Evolutionary conservation across 495 filamentous ascomycete genomes (phyloP).

Genomic region (Talaromyces stipitatus): DNA sequence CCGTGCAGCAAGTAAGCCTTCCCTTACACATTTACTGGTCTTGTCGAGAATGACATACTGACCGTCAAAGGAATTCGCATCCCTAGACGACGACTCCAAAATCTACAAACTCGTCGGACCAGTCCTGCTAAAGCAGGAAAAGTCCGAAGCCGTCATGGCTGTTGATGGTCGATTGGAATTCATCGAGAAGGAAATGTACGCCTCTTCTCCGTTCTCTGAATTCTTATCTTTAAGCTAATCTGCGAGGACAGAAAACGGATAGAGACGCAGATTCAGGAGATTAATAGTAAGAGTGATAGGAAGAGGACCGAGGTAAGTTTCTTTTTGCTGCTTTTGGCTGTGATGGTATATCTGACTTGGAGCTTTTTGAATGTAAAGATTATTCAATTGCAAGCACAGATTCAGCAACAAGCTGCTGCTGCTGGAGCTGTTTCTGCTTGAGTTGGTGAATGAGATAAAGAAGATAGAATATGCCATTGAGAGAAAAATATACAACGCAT

Average conservation of each 20-base stretch:
- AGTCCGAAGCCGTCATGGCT: constrained; percentile 74
- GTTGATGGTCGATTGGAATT: constrained; percentile 87
- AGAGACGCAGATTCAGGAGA: constrained; percentile 70
- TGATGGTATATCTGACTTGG: background rate
- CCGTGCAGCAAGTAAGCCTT: constrained; percentile 64
- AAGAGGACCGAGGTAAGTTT: constrained; percentile 60
- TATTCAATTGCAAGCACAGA: constrained; percentile 35
- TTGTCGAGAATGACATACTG: background rate
- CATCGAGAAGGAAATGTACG: constrained; percentile 89
- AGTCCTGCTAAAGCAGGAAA: constrained; percentile 90
- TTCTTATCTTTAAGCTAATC: background rate
- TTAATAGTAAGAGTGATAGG: constrained; percentile 73
- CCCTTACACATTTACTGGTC: background rate
- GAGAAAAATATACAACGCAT: background rate
- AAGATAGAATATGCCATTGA: too few species aligned
- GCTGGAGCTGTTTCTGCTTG: constrained; percentile 22
- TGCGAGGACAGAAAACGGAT: constrained; percentile 60
- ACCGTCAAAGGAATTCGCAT: constrained; percentile 62
- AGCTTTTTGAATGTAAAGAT: constrained; percentile 19
- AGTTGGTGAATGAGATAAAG: background rate
- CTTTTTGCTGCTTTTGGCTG: background rate
- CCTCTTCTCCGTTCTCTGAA: background rate
- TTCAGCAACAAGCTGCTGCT: constrained; percentile 31
- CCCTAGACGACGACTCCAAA: constrained; percentile 67
- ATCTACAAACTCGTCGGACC: constrained; percentile 96